Conservation (phyloP, 257 asterid genomes). For the Rhazya stricta region DNA sequence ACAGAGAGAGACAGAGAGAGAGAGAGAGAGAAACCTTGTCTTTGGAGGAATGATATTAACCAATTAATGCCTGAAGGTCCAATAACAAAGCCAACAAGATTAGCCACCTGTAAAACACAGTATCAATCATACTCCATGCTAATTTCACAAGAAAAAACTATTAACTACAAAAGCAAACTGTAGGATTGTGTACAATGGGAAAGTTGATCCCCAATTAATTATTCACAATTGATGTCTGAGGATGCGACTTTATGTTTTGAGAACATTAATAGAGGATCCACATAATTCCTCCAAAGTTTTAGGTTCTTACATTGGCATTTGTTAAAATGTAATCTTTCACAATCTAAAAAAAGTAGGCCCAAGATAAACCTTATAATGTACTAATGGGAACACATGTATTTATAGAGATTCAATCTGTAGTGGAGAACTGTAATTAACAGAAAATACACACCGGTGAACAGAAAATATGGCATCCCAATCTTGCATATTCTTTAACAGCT, state of each 20-base stretch:
- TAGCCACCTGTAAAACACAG: constrained; percentile 64
- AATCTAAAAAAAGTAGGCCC: no score
- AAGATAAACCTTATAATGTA: no score
- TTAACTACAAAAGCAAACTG: neutral
- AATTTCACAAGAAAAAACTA: neutral
- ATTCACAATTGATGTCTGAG: neutral
- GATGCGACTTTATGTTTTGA: neutral
- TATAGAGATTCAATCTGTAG: neutral
- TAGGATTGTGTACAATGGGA: no score
- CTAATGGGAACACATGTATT: neutral
- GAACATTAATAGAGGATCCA: neutral
- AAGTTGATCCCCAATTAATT: neutral
- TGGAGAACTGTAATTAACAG: neutral
- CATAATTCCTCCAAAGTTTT: neutral
- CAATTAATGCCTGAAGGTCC: constrained; percentile 94
- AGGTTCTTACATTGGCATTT: neutral
- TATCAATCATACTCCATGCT: constrained; percentile 3
- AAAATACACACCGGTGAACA: neutral
- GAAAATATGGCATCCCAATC: neutral
- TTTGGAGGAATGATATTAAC: constrained; percentile 69
- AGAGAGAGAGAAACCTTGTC: constrained; percentile 48
- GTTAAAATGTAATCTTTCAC: neutral
- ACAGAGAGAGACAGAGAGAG: constrained; percentile 1
- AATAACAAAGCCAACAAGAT: constrained; percentile 91
- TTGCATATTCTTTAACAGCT: neutral